Conservation (phyloP, 768 basidiomycete species). For the Cystobasidium tubakii region DNA sequence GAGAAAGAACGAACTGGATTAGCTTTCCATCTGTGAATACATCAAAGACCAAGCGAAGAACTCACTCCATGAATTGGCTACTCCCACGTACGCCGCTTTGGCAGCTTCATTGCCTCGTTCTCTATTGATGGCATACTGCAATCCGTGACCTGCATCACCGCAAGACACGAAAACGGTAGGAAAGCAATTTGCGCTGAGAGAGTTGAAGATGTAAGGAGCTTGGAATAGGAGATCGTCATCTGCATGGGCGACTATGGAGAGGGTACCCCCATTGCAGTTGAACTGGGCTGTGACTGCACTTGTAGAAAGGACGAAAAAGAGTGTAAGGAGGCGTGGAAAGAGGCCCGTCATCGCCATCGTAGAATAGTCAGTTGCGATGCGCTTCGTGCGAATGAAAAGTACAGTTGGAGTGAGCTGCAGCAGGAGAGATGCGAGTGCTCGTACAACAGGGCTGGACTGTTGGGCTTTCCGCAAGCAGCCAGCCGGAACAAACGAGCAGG, state of each 20-base stretch:
- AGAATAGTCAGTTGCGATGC: too few relatives aligned
- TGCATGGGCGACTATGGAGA: neutral
- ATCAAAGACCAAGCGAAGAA: too few relatives aligned
- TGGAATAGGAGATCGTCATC: neutral
- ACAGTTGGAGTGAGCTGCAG: too few relatives aligned
- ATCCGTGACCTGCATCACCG: conserved; percentile 23
- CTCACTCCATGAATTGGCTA: neutral
- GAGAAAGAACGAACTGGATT: neutral
- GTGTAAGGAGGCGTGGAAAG: neutral
- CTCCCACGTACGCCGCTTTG: neutral
- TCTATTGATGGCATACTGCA: neutral
- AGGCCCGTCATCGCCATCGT: neutral
- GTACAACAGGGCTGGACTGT: too few relatives aligned
- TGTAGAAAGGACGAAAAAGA: neutral
- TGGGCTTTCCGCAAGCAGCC: too few relatives aligned
- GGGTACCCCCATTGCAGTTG: neutral
- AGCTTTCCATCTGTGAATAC: too few relatives aligned
- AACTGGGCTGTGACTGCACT: neutral
- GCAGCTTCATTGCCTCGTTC: conserved; percentile 20
- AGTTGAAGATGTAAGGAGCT: neutral
- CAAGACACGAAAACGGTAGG: conserved; percentile 20
- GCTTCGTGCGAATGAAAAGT: neutral
- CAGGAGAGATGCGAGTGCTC: too few relatives aligned
- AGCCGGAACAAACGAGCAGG: too few relatives aligned
- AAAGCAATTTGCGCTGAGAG: conserved; percentile 7